A percentile compares a stretch with the other conserved stretches of the same genome.
These are phyloP conservation scores for Beta corolliflora DNA, from an alignment of 179 eudicot species.

Conservation along the genomic window DNA sequence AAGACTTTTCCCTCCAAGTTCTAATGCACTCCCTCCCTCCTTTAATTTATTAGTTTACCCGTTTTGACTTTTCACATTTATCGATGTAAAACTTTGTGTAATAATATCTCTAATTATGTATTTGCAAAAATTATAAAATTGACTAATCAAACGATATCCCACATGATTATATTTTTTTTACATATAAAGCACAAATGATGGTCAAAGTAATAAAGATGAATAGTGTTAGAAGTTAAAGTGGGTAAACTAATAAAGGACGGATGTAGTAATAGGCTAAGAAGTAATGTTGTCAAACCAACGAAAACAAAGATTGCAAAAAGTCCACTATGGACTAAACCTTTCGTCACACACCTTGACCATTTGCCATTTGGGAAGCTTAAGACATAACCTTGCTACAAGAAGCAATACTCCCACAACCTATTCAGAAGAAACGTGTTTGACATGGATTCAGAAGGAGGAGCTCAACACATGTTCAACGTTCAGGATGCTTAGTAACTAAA, in stretches of 20 bases:
- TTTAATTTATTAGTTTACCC: too few species aligned
- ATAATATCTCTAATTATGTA: too few species aligned
- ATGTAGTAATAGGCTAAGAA: slow-evolving; percentile 87
- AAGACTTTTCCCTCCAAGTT: slow-evolving; percentile 99
- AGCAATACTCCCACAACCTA: slow-evolving; percentile 89
- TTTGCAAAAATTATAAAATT: too few species aligned
- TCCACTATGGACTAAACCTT: background rate
- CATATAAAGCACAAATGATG: too few species aligned
- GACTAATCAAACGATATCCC: too few species aligned
- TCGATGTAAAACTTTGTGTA: too few species aligned
- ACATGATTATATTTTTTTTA: too few species aligned
- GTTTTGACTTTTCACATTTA: too few species aligned
- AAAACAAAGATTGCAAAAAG: background rate
- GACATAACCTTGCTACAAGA: slow-evolving; percentile 95
- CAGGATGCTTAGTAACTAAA: background rate
- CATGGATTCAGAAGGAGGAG: slow-evolving; percentile 3
- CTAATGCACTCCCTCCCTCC: too few species aligned
- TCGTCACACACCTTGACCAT: slow-evolving; percentile 63
- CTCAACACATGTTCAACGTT: background rate
- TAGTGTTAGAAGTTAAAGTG: too few species aligned
- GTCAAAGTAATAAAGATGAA: too few species aligned
- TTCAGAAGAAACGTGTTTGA: slow-evolving; percentile 17
- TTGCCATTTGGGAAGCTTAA: slow-evolving; percentile 76
- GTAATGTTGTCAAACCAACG: slow-evolving; percentile 8
- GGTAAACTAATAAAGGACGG: too few species aligned